These are phyloP conservation scores for Fusarium protoensiforme DNA, from an alignment of 2,329 filamentous ascomycete genomes.

Conservation along the genomic window DNA sequence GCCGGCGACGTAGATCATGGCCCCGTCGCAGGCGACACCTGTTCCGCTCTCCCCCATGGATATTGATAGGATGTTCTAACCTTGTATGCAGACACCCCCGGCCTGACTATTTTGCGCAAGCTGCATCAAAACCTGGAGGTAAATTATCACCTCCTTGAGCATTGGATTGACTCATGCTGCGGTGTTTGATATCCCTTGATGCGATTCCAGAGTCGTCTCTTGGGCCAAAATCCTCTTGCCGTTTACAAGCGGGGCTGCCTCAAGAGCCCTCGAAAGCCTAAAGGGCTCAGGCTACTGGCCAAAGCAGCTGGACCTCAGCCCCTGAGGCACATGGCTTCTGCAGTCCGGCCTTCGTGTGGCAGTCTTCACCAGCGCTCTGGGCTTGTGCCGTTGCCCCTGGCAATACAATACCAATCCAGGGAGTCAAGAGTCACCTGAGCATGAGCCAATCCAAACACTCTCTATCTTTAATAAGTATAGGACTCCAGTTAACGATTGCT, in stretches of 20 bases:
- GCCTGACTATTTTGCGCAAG: constrained; percentile 5
- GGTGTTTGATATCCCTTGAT: constrained; percentile 2
- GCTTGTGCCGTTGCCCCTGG: not conserved
- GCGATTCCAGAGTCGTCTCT: constrained; percentile 1
- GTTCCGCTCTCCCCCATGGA: not conserved
- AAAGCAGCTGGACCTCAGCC: no score
- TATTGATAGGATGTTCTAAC: not conserved
- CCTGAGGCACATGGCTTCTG: no score
- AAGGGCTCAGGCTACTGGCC: no score
- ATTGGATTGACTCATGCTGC: constrained; percentile 2
- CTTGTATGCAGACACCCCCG: constrained; percentile 4
- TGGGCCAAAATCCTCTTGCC: not conserved
- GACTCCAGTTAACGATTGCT: constrained; percentile 3
- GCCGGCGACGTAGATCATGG: not conserved
- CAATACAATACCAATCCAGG: not conserved
- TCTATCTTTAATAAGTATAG: constrained; percentile 5
- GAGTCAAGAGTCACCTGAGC: not conserved
- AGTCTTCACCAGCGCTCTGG: no score
- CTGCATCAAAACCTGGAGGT: constrained; percentile 5
- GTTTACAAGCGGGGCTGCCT: not conserved
- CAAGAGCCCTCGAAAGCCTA: no score
- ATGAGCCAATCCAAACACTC: constrained; percentile 3
- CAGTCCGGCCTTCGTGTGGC: no score
- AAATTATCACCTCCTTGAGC: constrained; percentile 3
- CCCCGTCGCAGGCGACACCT: constrained; percentile 1